A percentile compares a stretch with the other conserved stretches of the same genome.
Conservation (phyloP, 2,329 filamentous ascomycete genomes). For the Epicoccum sorghinum region DNA sequence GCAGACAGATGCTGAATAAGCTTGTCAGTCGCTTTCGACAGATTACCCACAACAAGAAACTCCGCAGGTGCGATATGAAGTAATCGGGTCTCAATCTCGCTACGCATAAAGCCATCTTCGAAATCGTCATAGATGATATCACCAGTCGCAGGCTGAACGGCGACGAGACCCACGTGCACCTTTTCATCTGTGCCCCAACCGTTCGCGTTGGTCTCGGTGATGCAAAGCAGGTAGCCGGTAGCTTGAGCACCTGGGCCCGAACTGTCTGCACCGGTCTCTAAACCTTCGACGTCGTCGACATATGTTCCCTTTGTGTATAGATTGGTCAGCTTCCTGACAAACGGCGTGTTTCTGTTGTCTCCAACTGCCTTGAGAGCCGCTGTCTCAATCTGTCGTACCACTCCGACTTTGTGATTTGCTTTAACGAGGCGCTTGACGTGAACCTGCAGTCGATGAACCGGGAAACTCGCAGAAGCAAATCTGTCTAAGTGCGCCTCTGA, state of each 20-base stretch:
- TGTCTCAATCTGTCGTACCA: conserved; percentile 93
- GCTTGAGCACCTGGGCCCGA: conserved; percentile 63
- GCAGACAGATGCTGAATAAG: conserved; percentile 87
- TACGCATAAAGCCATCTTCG: conserved; percentile 96
- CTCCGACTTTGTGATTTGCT: conserved; percentile 93
- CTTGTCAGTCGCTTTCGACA: conserved; percentile 91
- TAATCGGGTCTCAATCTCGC: conserved; percentile 92
- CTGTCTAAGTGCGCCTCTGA: conserved; percentile 91
- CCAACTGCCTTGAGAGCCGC: conserved; percentile 94
- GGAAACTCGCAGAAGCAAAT: conserved; percentile 95
- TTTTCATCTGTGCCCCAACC: conserved; percentile 88
- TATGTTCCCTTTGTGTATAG: conserved; percentile 98
- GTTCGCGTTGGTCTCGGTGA: conserved; percentile 84
- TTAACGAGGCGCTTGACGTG: conserved; percentile 92
- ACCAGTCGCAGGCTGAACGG: conserved; percentile 93
- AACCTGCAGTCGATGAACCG: conserved; percentile 86
- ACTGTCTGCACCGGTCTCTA: conserved; percentile 59
- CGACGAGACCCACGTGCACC: conserved; percentile 87
- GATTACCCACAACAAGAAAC: conserved; percentile 87
- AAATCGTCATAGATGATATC: conserved; percentile 97
- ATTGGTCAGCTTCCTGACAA: conserved; percentile 90
- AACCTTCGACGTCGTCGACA: conserved; percentile 86
- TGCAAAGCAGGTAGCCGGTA: conserved; percentile 88
- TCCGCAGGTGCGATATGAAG: conserved; percentile 96
- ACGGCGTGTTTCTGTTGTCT: conserved; percentile 91